Percentiles rank a stretch among this genome's conserved stretches.
Evolutionary conservation across 208 protist species (phyloP).

Genomic region (Angomonas deanei): DNA sequence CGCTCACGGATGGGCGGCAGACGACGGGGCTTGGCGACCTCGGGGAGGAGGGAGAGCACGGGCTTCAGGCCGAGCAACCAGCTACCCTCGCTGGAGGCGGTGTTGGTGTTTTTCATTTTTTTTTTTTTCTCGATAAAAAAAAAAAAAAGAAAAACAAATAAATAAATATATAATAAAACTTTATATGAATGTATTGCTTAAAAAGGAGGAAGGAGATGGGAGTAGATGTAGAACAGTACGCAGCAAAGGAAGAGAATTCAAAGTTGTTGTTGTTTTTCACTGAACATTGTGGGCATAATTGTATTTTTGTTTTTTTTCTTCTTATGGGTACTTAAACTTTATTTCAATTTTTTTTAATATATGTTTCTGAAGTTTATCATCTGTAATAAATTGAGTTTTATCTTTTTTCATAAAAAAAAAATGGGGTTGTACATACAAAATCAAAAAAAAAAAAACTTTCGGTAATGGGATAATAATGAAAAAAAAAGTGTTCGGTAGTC

Average conservation of each 20-base stretch:
- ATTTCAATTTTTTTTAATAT: not conserved
- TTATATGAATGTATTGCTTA: not conserved
- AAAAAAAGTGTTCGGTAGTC: slow-evolving; percentile 7
- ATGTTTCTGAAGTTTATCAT: no score
- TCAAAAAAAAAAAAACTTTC: not conserved
- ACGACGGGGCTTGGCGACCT: slow-evolving; percentile 89
- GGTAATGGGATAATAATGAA: slow-evolving; percentile 5
- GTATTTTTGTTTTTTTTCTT: not conserved
- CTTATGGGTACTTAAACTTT: not conserved
- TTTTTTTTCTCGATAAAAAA: slow-evolving; percentile 3
- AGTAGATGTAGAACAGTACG: no score
- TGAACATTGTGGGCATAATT: slow-evolving; percentile 3
- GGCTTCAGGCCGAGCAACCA: slow-evolving; percentile 92
- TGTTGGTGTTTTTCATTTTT: slow-evolving; percentile 14
- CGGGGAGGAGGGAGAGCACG: slow-evolving; percentile 93
- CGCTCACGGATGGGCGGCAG: slow-evolving; percentile 94
- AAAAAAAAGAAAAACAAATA: not conserved
- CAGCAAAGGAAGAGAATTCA: no score
- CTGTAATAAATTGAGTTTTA: not conserved
- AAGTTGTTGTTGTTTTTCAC: slow-evolving; percentile 6
- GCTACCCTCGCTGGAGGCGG: no score
- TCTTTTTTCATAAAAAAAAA: slow-evolving; percentile 6
- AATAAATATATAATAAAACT: not conserved
- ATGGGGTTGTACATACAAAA: not conserved
- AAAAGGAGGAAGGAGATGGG: not conserved